Evolutionary conservation across 2,329 filamentous ascomycete species (phyloP).

Genomic region (Endoconidiophora laricicola): DNA sequence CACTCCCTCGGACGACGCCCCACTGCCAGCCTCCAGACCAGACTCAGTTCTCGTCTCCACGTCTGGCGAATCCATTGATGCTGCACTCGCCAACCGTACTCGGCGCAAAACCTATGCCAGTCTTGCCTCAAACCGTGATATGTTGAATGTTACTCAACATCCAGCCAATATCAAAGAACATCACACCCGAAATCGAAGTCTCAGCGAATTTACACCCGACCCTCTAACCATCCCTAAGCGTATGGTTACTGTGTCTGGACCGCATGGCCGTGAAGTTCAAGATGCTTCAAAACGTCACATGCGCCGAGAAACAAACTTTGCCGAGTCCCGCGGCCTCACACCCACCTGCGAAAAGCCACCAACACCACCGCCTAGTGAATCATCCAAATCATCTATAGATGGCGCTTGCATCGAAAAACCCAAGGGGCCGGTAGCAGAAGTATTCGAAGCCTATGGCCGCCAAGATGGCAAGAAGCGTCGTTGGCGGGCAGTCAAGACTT

Average conservation of each 20-base stretch:
- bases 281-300: slow-evolving; percentile 29
- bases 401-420: slow-evolving; percentile 24
- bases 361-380: slow-evolving; percentile 71
- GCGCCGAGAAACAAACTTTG: slow-evolving; percentile 66
- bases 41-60: slow-evolving; percentile 31
- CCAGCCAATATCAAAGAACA: slow-evolving; percentile 8
- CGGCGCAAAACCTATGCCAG: slow-evolving; percentile 41
- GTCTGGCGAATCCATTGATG: slow-evolving; percentile 35
- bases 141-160: slow-evolving; percentile 6
- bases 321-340: slow-evolving; percentile 58
- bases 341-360: slow-evolving; percentile 45
- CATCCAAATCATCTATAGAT: slow-evolving; percentile 30
- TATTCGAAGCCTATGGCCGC: slow-evolving; percentile 53
- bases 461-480: slow-evolving; percentile 52
- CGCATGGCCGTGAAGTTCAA: slow-evolving; percentile 28
- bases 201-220: slow-evolving; percentile 78
- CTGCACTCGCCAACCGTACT: slow-evolving; percentile 33
- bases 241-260: slow-evolving; percentile 55
- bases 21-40: slow-evolving; percentile 21
- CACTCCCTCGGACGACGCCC: neutral
- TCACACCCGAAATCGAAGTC: slow-evolving; percentile 61
- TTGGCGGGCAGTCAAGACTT: slow-evolving; percentile 63
- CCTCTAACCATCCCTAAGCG: slow-evolving; percentile 50
- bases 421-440: slow-evolving; percentile 34
- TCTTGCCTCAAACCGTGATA: slow-evolving; percentile 17